These are phyloP conservation scores for Bryum argenteum DNA, from an alignment of 225 moss, liverwort and hornwort species.

Conservation along the genomic window DNA sequence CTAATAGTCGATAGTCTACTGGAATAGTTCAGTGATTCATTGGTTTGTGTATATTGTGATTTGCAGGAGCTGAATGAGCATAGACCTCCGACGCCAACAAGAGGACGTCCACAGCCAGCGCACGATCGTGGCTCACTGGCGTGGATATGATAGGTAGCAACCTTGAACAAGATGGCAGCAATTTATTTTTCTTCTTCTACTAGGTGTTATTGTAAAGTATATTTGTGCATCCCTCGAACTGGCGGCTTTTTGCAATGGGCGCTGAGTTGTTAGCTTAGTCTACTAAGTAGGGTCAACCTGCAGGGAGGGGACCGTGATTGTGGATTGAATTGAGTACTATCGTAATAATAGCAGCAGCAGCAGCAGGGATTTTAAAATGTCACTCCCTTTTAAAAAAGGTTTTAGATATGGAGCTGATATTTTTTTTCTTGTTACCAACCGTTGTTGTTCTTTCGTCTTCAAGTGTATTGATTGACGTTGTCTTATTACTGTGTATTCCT, in stretches of 20 bases:
- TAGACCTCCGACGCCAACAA: slow-evolving; percentile 87
- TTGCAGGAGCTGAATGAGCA: slow-evolving; percentile 87
- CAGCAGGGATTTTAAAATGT: slow-evolving; percentile 27
- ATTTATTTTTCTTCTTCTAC: slow-evolving; percentile 44
- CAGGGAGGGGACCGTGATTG: slow-evolving; percentile 51
- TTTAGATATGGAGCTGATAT: slow-evolving; percentile 41
- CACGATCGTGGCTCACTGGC: slow-evolving; percentile 87
- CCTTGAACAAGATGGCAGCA: slow-evolving; percentile 27
- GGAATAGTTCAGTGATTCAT: too few relatives aligned
- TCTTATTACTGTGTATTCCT: too few relatives aligned
- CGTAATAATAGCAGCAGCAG: slow-evolving; percentile 55
- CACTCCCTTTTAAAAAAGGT: slow-evolving; percentile 48
- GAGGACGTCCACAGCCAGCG: slow-evolving; percentile 82
- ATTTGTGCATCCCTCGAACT: slow-evolving; percentile 46
- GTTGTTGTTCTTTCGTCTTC: neutral
- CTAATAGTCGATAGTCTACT: too few relatives aligned
- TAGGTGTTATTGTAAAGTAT: slow-evolving; percentile 59
- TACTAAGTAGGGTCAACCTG: slow-evolving; percentile 41
- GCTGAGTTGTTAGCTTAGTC: slow-evolving; percentile 50
- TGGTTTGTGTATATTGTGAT: neutral
- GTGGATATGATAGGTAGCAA: slow-evolving; percentile 66
- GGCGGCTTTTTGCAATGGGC: slow-evolving; percentile 44
- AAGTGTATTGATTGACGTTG: too few relatives aligned
- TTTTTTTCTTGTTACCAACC: slow-evolving; percentile 33
- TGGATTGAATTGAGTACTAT: slow-evolving; percentile 54